Percentiles rank a stretch among this genome's conserved stretches.
Conservation (phyloP, 768 basidiomycete species). For the Boletus coccyginus region DNA sequence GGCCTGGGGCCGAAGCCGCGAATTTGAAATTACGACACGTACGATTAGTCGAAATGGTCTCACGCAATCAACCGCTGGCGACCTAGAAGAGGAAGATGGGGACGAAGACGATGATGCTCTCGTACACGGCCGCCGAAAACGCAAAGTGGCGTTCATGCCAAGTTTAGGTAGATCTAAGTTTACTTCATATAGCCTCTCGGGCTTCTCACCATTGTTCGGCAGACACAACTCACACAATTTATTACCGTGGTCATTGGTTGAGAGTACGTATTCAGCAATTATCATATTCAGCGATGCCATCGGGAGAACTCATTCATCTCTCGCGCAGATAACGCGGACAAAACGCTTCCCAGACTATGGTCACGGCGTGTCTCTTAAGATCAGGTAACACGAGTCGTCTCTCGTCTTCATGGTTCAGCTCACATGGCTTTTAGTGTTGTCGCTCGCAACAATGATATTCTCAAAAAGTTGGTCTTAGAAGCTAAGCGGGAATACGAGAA, state of each 20-base stretch:
- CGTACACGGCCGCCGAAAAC: conserved; percentile 68
- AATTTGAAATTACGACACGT: conserved; percentile 88
- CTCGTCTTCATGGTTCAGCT: conserved; percentile 15
- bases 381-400: conserved; percentile 50
- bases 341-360: conserved; percentile 76
- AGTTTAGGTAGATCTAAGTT: conserved; percentile 56
- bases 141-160: conserved; percentile 85
- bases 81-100: conserved; percentile 77
- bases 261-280: conserved; percentile 46
- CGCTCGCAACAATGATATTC: conserved; percentile 82
- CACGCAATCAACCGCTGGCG: conserved; percentile 67
- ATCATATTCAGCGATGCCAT: conserved; percentile 10
- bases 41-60: conserved; percentile 62
- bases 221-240: conserved; percentile 89
- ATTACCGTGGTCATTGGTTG: conserved; percentile 87
- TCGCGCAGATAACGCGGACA: conserved; percentile 68
- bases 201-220: conserved; percentile 14
- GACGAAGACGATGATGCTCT: conserved; percentile 54
- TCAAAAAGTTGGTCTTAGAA: conserved; percentile 83
- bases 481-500: conserved; percentile 89
- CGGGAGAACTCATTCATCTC: conserved; percentile 20
- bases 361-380: conserved; percentile 72
- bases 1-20: conserved; percentile 83
- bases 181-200: conserved; percentile 11
- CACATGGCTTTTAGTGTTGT: conserved; percentile 56